A percentile compares a stretch with the other conserved stretches of the same genome.
phyloP scores from a whole-genome alignment of 1,284 basidiomycete species.

The Boletus sp. region DNA sequence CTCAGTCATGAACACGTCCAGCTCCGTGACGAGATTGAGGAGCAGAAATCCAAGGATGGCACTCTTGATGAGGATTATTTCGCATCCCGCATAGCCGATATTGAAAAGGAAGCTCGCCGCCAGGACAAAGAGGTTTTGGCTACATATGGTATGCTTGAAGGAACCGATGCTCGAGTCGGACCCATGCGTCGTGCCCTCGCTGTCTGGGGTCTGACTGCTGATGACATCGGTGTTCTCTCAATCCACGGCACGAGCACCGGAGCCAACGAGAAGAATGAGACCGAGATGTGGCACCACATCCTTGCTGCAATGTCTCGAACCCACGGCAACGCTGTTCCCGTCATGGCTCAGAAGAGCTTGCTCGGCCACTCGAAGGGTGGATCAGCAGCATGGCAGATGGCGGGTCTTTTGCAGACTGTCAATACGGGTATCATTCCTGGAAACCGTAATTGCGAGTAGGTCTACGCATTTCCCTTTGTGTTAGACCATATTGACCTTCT shows the following conservation, averaged over 20 bases:
- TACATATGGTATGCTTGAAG: constrained; percentile 94
- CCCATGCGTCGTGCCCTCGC: constrained; percentile 93
- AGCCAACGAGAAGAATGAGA: constrained; percentile 99
- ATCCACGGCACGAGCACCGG: constrained; percentile 95
- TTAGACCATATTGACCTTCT: constrained; percentile 17
- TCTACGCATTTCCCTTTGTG: constrained; percentile 22
- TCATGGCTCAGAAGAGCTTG: constrained; percentile 96
- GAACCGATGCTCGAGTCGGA: constrained; percentile 77
- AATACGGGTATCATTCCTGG: constrained; percentile 90
- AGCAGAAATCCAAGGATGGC: constrained; percentile 54
- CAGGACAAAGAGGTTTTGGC: constrained; percentile 90
- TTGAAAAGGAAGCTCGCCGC: constrained; percentile 83
- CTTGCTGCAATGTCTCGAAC: constrained; percentile 86
- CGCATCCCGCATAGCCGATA: constrained; percentile 68
- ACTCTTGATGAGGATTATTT: constrained; percentile 66
- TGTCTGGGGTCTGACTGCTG: constrained; percentile 91
- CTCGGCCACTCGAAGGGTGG: constrained; percentile 97
- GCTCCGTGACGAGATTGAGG: constrained; percentile 73
- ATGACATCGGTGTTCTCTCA: constrained; percentile 86
- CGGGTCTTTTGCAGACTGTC: constrained; percentile 87
- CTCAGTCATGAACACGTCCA: constrained; percentile 82
- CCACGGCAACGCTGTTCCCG: constrained; percentile 90
- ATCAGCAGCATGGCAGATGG: constrained; percentile 96
- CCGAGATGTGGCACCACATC: constrained; percentile 93
- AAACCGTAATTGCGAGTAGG: constrained; percentile 91